These are phyloP conservation scores for Aspergillus ruber DNA, from an alignment of 2,329 filamentous ascomycete genomes.

Conservation along the genomic window DNA sequence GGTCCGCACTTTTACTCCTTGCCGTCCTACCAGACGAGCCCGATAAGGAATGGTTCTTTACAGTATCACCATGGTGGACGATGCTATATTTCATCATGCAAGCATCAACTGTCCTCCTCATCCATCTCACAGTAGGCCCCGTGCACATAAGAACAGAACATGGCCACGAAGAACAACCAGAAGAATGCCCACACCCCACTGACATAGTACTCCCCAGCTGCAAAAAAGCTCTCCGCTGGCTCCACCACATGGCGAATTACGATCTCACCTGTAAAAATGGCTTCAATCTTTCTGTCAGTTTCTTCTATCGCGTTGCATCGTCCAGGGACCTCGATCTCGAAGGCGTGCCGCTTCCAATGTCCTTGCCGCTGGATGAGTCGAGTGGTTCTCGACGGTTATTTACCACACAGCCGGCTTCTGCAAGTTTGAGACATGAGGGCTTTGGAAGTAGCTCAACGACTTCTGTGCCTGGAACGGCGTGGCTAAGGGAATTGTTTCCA, in stretches of 20 bases:
- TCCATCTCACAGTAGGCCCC: conserved; percentile 15
- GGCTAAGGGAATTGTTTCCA: background rate
- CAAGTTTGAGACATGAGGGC: background rate
- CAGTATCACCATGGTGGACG: conserved; percentile 34
- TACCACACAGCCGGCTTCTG: background rate
- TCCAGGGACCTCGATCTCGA: background rate
- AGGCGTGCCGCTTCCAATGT: background rate
- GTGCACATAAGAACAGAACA: background rate
- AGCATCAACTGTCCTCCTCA: conserved; percentile 30
- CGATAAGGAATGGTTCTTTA: conserved; percentile 23
- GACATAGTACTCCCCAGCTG: background rate
- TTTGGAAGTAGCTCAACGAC: background rate
- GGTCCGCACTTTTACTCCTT: conserved; percentile 29
- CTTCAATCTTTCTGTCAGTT: background rate
- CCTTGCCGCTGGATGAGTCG: background rate
- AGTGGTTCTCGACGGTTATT: background rate
- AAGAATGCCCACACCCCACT: background rate
- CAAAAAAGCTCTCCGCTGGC: background rate
- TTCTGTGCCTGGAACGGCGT: background rate
- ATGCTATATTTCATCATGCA: conserved; percentile 39
- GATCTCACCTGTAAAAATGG: background rate
- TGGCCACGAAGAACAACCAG: background rate
- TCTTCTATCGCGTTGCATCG: background rate
- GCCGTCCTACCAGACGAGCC: conserved; percentile 31
- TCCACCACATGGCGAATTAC: background rate